A percentile compares a stretch with the other conserved stretches of the same genome.
Conservation (phyloP, 257 asterid species). For the Solanum lycopersicoides region DNA sequence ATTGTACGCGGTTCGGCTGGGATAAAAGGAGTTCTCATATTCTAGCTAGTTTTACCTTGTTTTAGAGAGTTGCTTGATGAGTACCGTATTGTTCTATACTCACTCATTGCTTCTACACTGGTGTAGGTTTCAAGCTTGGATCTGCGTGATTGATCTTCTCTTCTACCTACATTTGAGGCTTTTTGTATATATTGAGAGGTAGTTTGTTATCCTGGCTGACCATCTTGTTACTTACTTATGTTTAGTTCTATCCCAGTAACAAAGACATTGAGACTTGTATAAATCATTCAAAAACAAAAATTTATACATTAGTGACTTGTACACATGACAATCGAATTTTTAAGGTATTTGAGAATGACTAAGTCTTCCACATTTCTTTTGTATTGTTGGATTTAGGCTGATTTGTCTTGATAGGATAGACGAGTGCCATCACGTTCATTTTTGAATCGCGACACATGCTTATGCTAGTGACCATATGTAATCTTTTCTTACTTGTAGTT, state of each 20-base stretch:
- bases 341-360: neutral
- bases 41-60: too few species aligned
- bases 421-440: neutral
- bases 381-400: neutral
- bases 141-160: too few species aligned
- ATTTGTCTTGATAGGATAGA: neutral
- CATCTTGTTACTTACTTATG: neutral
- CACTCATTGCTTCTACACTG: too few species aligned
- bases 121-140: too few species aligned
- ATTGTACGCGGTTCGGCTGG: neutral
- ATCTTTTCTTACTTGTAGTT: neutral
- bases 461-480: neutral
- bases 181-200: too few species aligned
- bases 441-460: neutral
- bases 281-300: too few species aligned
- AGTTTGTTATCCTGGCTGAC: too few species aligned
- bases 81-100: too few species aligned
- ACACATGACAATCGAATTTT: neutral
- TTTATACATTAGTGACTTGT: neutral
- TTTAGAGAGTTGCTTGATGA: too few species aligned
- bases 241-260: neutral
- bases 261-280: neutral
- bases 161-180: too few species aligned
- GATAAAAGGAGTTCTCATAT: neutral
- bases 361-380: neutral